Base-by-base conservation (phyloP, 139 green algal species). In the Eudorina sp. region DNA sequence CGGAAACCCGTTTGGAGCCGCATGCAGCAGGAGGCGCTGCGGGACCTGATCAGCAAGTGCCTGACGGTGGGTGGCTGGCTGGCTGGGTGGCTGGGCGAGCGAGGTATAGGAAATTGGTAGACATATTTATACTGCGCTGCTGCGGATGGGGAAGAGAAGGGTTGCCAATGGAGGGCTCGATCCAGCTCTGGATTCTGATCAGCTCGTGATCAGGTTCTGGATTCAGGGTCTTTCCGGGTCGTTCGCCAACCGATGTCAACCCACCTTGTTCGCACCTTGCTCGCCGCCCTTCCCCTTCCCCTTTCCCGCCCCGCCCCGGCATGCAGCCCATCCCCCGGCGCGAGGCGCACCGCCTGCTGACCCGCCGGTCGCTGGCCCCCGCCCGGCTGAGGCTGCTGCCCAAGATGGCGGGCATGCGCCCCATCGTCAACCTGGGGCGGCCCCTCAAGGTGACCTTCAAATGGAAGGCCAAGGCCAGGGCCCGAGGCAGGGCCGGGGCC, bases 321-420 rank as follows among this genome's bases (percentile, higher is more conserved):
- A 14, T n/a, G 1, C 58, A 85, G 43, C 36, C 89, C 19, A 38
- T 97, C 2, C 7, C 81, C 2, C 4, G 48, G 4, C 18, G 6
- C 23, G 66, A 91, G 38, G 94, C 92, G 5, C 83, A 75, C 41
- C n/a, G 21, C 3, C 45, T 91, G 18, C 91, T 98, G 86, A 74
- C 90, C 41, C 19, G n/a, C 8, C 91, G 96, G 6, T 64, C 80
- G 25, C 91, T 99, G 40, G 97, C 97, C 2, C 88, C 97, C 19
- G 92, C 95, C 0, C 75, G 74, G 19, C 86, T 99, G 74, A 92
- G 97, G 25, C 86, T 99, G 40, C 83, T 99, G 84, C 97, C 97
- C 64, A 98, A 98, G 90, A 68, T 85, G 60, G 18, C 64, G 53
- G 94, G 95, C 53, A 89, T 98, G 89, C 88, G 97, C 0, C 94